Evolutionary conservation across 768 basidiomycete genomes (phyloP).

Genomic region (Collybia sordida): DNA sequence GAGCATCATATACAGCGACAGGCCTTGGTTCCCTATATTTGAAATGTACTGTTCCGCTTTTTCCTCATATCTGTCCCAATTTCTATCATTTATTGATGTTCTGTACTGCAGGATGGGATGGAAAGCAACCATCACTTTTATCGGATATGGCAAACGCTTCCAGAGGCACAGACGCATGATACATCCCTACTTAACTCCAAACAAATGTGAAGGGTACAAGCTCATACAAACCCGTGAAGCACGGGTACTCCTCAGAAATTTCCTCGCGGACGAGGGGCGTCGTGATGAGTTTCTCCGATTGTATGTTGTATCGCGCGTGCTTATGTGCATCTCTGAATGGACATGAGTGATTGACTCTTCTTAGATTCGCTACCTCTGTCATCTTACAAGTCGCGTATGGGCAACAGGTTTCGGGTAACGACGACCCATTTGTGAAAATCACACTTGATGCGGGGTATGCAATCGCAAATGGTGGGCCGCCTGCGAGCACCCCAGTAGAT

Average conservation of each 20-base stretch:
- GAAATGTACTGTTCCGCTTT: conserved; percentile 6
- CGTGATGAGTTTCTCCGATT: conserved; percentile 12
- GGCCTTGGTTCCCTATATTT: conserved; percentile 22
- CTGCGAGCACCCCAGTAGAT: conserved; percentile 9
- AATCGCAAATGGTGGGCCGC: conserved; percentile 2
- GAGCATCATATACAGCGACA: conserved; percentile 33
- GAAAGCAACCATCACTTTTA: not conserved
- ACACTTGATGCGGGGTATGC: not conserved
- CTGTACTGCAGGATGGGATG: not conserved
- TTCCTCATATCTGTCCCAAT: too few species aligned
- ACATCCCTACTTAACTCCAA: not conserved
- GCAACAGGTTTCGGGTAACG: not conserved
- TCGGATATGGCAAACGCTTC: conserved; percentile 6
- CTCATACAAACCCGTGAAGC: conserved; percentile 4
- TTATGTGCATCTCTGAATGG: not conserved
- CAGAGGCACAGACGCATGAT: conserved; percentile 4
- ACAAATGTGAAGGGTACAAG: not conserved
- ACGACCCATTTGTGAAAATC: conserved; percentile 9
- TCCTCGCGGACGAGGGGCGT: conserved; percentile 2
- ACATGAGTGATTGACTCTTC: too few species aligned
- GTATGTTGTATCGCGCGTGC: conserved; percentile 10
- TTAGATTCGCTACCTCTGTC: conserved; percentile 10
- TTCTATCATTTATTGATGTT: too few species aligned
- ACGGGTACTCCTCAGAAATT: conserved; percentile 3
- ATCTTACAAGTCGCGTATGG: conserved; percentile 12